These are phyloP conservation scores for Emmonsia crescens DNA, from an alignment of 2,329 filamentous ascomycete genomes.

Conservation along the genomic window DNA sequence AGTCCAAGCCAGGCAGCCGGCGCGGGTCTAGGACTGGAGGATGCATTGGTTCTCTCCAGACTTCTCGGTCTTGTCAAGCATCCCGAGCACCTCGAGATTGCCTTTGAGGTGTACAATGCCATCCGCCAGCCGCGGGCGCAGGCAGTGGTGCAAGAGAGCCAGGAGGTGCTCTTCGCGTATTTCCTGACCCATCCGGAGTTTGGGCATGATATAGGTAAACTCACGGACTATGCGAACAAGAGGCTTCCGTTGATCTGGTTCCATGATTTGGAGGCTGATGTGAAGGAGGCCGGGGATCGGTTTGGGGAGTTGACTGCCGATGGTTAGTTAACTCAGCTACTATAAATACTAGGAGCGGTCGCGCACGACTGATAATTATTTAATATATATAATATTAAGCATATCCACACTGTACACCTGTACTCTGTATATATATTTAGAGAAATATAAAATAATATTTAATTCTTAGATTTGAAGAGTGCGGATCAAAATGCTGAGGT, in stretches of 20 bases:
- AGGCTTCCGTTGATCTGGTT: not conserved
- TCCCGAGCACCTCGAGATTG: not conserved
- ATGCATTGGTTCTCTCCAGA: conserved; percentile 23
- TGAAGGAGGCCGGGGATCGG: not conserved
- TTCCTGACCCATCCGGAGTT: not conserved
- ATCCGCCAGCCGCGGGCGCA: not conserved
- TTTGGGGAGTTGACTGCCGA: not conserved
- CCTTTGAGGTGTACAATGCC: not conserved
- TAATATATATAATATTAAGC: too few species aligned
- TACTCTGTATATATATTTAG: too few species aligned
- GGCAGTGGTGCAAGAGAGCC: not conserved
- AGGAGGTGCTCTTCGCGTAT: not conserved
- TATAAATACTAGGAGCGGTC: too few species aligned
- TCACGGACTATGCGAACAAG: not conserved
- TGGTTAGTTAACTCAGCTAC: too few species aligned
- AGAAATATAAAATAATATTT: too few species aligned
- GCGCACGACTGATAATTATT: too few species aligned
- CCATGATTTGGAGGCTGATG: not conserved
- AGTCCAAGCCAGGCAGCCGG: conserved; percentile 27
- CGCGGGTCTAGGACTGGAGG: conserved; percentile 29
- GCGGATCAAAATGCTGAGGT: too few species aligned
- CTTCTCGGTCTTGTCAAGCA: conserved; percentile 16
- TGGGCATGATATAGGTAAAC: not conserved
- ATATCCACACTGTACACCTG: too few species aligned
- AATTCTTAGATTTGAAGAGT: too few species aligned